A percentile compares a stretch with the other conserved stretches of the same genome.
Conservation (phyloP, 768 basidiomycete species). For the Auriculariales sp. region DNA sequence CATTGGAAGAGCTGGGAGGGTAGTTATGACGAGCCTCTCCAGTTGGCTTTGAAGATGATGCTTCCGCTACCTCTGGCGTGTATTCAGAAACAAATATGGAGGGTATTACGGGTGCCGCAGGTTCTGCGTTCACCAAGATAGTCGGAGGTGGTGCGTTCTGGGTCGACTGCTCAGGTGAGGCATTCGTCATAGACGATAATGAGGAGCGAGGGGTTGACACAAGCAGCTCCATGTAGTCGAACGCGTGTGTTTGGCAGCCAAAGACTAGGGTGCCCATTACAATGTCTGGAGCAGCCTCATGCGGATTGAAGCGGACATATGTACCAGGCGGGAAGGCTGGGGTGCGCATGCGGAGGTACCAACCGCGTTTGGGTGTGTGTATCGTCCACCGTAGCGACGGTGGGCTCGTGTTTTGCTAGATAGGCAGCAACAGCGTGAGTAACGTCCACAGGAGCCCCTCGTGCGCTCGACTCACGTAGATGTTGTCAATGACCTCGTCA, state of each 20-base stretch:
- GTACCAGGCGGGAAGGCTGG: slow-evolving; percentile 48
- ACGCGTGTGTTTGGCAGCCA: slow-evolving; percentile 18
- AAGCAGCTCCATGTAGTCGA: slow-evolving; percentile 3
- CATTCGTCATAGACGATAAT: too few species aligned
- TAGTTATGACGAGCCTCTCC: neutral
- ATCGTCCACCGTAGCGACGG: slow-evolving; percentile 58
- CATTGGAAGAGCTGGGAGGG: slow-evolving; percentile 14
- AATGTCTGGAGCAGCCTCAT: slow-evolving; percentile 15
- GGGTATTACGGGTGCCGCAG: too few species aligned
- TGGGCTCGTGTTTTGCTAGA: slow-evolving; percentile 46
- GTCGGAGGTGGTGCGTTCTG: slow-evolving; percentile 12
- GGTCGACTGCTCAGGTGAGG: slow-evolving; percentile 4
- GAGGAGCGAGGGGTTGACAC: neutral
- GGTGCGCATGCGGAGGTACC: slow-evolving; percentile 68
- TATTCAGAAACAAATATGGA: too few species aligned
- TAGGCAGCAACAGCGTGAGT: neutral
- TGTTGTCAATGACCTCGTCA: slow-evolving; percentile 59
- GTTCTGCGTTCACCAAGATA: slow-evolving; percentile 2
- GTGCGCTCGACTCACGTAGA: slow-evolving; percentile 38
- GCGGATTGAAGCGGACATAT: slow-evolving; percentile 21
- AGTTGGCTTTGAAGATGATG: slow-evolving; percentile 7
- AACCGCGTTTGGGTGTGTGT: slow-evolving; percentile 66
- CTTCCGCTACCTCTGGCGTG: too few species aligned
- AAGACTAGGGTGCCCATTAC: slow-evolving; percentile 20
- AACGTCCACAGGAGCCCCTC: neutral